Evolutionary conservation across 257 asterid genomes (phyloP).

Genomic region (Gardenia jasminoides): DNA sequence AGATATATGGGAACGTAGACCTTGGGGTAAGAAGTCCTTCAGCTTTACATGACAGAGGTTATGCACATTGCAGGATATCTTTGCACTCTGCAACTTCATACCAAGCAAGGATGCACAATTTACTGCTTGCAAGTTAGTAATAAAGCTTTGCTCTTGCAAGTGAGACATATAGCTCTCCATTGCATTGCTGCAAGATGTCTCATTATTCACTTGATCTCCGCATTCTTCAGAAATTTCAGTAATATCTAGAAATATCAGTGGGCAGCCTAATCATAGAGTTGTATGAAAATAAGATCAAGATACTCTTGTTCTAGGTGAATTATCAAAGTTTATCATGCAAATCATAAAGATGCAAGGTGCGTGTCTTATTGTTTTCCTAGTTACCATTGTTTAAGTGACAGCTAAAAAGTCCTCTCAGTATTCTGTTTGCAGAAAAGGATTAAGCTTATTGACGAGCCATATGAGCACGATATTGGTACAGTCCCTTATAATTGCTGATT

Average conservation of each 20-base stretch:
- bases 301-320: neutral
- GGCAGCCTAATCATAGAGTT: constrained; percentile 25
- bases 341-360: neutral
- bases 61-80: constrained; percentile 18
- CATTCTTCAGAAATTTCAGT: constrained; percentile 25
- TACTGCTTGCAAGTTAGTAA: constrained; percentile 33
- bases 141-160: too few relatives aligned
- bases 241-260: constrained; percentile 33
- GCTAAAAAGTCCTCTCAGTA: too few relatives aligned
- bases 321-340: neutral
- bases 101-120: constrained; percentile 32
- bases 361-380: neutral
- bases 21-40: constrained; percentile 38
- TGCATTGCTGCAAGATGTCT: constrained; percentile 24
- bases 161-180: constrained; percentile 25
- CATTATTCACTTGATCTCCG: constrained; percentile 14
- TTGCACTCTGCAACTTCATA: constrained; percentile 22
- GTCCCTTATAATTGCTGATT: constrained; percentile 14
- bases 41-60: constrained; percentile 14
- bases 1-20: neutral
- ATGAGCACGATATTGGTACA: constrained; percentile 29
- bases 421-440: neutral
- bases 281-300: neutral
- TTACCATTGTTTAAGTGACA: constrained; percentile 28
- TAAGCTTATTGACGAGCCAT: constrained; percentile 35